A percentile compares a stretch with the other conserved stretches of the same genome.
Conservation (phyloP, 805 yeast species). For the Sungouiella thailandica region DNA sequence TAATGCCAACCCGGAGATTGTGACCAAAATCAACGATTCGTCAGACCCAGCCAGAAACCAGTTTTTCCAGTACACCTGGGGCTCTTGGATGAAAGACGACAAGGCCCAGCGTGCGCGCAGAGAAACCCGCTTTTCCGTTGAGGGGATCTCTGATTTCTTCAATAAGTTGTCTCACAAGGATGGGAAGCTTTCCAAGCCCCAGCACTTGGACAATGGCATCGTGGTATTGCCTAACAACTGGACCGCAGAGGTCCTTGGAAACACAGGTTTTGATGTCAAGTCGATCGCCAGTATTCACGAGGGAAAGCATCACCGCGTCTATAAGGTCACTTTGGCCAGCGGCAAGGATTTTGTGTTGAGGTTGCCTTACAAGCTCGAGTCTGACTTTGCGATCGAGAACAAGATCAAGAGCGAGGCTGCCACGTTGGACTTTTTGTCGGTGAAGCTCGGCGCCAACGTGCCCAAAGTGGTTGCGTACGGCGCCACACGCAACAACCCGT, state of each 20-base stretch:
- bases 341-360: conserved; percentile 67
- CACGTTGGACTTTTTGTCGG: conserved; percentile 73
- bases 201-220: conserved; percentile 40
- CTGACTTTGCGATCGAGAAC: conserved; percentile 58
- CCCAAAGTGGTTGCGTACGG: conserved; percentile 75
- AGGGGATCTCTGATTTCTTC: conserved; percentile 61
- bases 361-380: conserved; percentile 75
- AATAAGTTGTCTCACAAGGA: conserved; percentile 40
- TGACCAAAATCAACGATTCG: conserved; percentile 55
- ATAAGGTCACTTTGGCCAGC: conserved; percentile 61
- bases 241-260: conserved; percentile 39
- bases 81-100: conserved; percentile 87
- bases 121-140: conserved; percentile 74
- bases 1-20: too few species aligned
- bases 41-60: conserved; percentile 63
- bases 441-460: conserved; percentile 61
- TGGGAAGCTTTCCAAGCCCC: conserved; percentile 23
- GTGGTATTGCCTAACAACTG: conserved; percentile 47
- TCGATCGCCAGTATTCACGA: conserved; percentile 84
- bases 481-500: conserved; percentile 51
- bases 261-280: conserved; percentile 42
- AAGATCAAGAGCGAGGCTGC: conserved; percentile 89
- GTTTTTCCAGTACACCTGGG: conserved; percentile 90
- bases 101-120: conserved; percentile 67
- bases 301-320: conserved; percentile 90